A percentile compares a stretch with the other conserved stretches of the same genome.
Evolutionary conservation across 805 yeast species (phyloP).

Genomic region (Saturnispora hagleri): DNA sequence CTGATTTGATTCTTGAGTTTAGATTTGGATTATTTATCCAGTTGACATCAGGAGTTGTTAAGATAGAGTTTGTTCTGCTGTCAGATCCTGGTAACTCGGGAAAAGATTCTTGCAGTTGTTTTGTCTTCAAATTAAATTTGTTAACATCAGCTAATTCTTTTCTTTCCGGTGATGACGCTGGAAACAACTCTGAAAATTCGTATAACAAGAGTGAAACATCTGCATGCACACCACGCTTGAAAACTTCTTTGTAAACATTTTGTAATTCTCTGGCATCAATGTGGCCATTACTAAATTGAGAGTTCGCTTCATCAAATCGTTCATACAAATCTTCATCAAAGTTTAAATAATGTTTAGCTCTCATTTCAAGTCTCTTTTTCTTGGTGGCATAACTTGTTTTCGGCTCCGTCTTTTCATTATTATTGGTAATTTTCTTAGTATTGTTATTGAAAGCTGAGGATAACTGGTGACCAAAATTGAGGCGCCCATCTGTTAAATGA

Average conservation of each 20-base stretch:
- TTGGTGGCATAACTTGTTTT: slow-evolving; percentile 39
- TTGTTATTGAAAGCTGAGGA: slow-evolving; percentile 23
- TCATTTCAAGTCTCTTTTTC: slow-evolving; percentile 61
- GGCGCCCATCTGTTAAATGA: slow-evolving; percentile 33
- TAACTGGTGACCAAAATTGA: slow-evolving; percentile 36
- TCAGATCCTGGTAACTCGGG: slow-evolving; percentile 37
- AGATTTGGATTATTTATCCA: background rate
- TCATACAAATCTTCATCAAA: slow-evolving; percentile 40
- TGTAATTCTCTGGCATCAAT: slow-evolving; percentile 42
- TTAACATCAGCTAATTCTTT: slow-evolving; percentile 29
- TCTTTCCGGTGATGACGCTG: slow-evolving; percentile 36
- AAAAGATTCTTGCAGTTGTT: slow-evolving; percentile 32
- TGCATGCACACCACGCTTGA: slow-evolving; percentile 29
- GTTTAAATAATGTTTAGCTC: slow-evolving; percentile 72
- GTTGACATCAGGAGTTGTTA: slow-evolving; percentile 5
- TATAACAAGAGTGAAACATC: slow-evolving; percentile 50
- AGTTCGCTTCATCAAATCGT: slow-evolving; percentile 42
- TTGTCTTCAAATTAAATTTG: slow-evolving; percentile 18
- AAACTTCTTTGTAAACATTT: slow-evolving; percentile 38
- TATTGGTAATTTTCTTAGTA: slow-evolving; percentile 6
- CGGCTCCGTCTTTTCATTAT: slow-evolving; percentile 14
- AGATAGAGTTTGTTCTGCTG: background rate
- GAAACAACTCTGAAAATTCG: slow-evolving; percentile 52
- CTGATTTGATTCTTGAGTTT: background rate
- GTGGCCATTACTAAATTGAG: slow-evolving; percentile 35